These are phyloP conservation scores for Xylariaceae sp. DNA, from an alignment of 2,329 filamentous ascomycete species.

Conservation along the genomic window DNA sequence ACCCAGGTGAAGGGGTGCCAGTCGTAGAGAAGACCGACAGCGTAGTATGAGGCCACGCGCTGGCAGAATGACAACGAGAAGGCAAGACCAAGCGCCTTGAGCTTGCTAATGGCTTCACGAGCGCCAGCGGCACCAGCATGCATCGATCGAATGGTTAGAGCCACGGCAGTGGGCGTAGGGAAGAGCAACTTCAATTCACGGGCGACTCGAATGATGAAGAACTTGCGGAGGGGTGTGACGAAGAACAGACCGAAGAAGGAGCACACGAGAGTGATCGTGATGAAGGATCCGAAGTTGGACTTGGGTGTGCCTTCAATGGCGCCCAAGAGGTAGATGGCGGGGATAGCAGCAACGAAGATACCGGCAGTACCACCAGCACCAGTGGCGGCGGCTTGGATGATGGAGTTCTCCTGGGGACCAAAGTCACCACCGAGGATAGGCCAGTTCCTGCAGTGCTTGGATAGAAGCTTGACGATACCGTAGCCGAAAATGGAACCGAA, in stretches of 20 bases:
- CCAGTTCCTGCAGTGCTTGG: slow-evolving; percentile 38
- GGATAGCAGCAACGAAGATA: slow-evolving; percentile 52
- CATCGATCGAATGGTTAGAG: slow-evolving; percentile 55
- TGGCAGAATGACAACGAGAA: slow-evolving; percentile 45
- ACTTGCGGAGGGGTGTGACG: slow-evolving; percentile 58
- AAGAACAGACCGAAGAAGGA: slow-evolving; percentile 62
- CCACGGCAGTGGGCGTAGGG: slow-evolving; percentile 53
- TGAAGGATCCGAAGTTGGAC: slow-evolving; percentile 52
- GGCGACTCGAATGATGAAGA: slow-evolving; percentile 62
- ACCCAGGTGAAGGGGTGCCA: slow-evolving; percentile 51
- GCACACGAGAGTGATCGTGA: slow-evolving; percentile 56
- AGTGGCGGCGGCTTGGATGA: slow-evolving; percentile 49
- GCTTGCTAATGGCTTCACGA: slow-evolving; percentile 48
- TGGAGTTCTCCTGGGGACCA: slow-evolving; percentile 54
- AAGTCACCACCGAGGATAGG: slow-evolving; percentile 51
- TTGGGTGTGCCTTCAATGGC: slow-evolving; percentile 42
- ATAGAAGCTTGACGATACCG: slow-evolving; percentile 47
- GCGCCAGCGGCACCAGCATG: slow-evolving; percentile 49
- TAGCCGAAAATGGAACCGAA: slow-evolving; percentile 52
- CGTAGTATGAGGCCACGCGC: slow-evolving; percentile 53
- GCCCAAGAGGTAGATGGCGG: slow-evolving; percentile 49
- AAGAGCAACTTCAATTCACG: slow-evolving; percentile 55
- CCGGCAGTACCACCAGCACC: slow-evolving; percentile 49
- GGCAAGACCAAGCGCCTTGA: slow-evolving; percentile 45
- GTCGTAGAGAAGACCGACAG: slow-evolving; percentile 53